phyloP scores from a whole-genome alignment of 352 stramenopile species.

The Thraustochytrium striatum region DNA sequence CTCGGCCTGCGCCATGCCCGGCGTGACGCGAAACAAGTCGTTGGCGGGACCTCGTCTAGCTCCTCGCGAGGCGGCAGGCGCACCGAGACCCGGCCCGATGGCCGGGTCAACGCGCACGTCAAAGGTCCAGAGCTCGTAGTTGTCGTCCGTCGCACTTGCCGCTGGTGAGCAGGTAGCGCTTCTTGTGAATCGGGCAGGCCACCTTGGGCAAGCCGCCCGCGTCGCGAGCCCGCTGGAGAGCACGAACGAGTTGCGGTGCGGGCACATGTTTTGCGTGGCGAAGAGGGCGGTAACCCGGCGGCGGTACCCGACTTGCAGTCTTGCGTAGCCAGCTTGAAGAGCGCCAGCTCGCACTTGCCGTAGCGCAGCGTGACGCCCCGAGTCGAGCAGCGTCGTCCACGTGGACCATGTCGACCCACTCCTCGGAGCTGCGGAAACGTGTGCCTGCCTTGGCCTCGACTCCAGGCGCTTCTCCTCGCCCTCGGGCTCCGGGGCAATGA shows the following conservation, averaged over 20 bases:
- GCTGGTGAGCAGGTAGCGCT: conserved; percentile 72
- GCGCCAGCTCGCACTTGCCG: conserved; percentile 76
- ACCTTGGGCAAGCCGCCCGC: conserved; percentile 72
- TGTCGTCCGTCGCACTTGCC: conserved; percentile 69
- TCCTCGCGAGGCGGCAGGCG: conserved; percentile 68
- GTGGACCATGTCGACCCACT: conserved; percentile 73
- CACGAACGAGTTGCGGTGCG: conserved; percentile 84
- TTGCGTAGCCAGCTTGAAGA: conserved; percentile 78
- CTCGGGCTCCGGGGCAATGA: conserved; percentile 49
- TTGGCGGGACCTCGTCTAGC: conserved; percentile 74
- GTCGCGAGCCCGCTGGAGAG: conserved; percentile 80
- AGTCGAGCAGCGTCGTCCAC: conserved; percentile 68
- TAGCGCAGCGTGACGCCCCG: conserved; percentile 76
- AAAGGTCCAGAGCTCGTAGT: conserved; percentile 67
- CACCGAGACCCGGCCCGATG: conserved; percentile 67
- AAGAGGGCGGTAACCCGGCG: conserved; percentile 82
- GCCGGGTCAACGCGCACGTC: conserved; percentile 75
- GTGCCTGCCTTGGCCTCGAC: neutral
- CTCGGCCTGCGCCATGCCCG: neutral
- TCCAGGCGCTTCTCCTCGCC: conserved; percentile 52
- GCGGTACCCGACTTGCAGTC: conserved; percentile 77
- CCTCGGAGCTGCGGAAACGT: conserved; percentile 62
- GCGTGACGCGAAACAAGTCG: conserved; percentile 57
- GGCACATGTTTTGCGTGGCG: conserved; percentile 87
- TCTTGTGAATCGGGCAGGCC: conserved; percentile 85